These are phyloP conservation scores for Somion occarium DNA, from an alignment of 1,284 basidiomycete genomes.

Conservation along the genomic window DNA sequence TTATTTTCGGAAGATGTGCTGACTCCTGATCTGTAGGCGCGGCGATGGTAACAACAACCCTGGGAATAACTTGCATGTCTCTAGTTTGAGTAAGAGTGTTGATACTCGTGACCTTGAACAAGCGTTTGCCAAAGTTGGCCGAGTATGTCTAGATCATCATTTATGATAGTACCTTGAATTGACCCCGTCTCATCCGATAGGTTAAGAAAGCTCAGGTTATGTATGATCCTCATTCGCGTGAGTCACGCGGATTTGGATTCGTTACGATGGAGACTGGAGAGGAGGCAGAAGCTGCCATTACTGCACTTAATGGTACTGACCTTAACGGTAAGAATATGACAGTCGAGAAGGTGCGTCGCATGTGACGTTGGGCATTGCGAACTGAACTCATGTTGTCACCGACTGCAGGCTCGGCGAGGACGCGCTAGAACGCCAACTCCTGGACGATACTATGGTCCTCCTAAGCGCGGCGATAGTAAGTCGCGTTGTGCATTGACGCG, in stretches of 20 bases:
- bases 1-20: conserved; percentile 8
- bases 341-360: conserved; percentile 73
- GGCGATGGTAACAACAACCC: conserved; percentile 61
- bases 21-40: conserved; percentile 13
- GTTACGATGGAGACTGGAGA: conserved; percentile 89
- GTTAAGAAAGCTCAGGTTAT: conserved; percentile 90
- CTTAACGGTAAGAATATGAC: conserved; percentile 82
- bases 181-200: conserved; percentile 33
- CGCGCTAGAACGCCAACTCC: conserved; percentile 95
- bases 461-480: conserved; percentile 68
- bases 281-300: conserved; percentile 88
- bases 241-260: conserved; percentile 96
- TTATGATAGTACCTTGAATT: not conserved
- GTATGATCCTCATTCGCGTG: conserved; percentile 95
- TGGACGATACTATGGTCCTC: conserved; percentile 89
- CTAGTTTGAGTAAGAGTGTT: conserved; percentile 75
- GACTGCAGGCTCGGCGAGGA: conserved; percentile 79
- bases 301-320: conserved; percentile 78
- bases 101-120: conserved; percentile 87
- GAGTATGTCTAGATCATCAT: conserved; percentile 49
- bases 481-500: conserved; percentile 1
- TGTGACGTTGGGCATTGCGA: conserved; percentile 3
- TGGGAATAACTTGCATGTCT: conserved; percentile 97
- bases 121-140: conserved; percentile 84
- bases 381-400: conserved; percentile 10